Conservation (phyloP, 1,284 basidiomycete species). For the Anthracocystis panici-leucophaei region DNA sequence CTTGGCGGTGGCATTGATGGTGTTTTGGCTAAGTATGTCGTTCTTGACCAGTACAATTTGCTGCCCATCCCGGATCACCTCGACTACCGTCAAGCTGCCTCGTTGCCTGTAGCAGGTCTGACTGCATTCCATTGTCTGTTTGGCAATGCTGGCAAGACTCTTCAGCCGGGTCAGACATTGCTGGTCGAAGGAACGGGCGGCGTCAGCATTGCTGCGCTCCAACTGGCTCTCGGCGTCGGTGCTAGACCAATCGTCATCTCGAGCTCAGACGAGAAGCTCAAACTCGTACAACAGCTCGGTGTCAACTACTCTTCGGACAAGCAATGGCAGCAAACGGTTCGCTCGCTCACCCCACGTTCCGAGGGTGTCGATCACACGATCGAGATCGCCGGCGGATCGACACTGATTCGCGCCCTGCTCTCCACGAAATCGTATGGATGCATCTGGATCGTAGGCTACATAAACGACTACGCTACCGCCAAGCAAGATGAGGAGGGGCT, state of each 20-base stretch:
- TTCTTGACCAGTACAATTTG: conserved; percentile 39
- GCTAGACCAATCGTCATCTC: conserved; percentile 51
- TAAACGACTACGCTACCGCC: conserved; percentile 44
- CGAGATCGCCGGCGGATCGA: conserved; percentile 47
- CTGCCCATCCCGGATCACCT: conserved; percentile 39
- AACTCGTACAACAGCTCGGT: conserved; percentile 28
- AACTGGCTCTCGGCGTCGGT: conserved; percentile 32
- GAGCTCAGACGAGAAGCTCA: conserved; percentile 35
- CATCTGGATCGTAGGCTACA: conserved; percentile 48
- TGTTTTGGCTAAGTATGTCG: conserved; percentile 29
- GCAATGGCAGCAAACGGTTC: conserved; percentile 30
- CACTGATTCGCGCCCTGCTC: conserved; percentile 26
- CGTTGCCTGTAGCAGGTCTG: conserved; percentile 34
- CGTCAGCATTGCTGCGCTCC: conserved; percentile 41
- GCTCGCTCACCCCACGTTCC: conserved; percentile 19
- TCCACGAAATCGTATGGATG: conserved; percentile 34
- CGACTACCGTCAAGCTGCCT: conserved; percentile 30
- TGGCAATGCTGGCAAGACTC: conserved; percentile 18
- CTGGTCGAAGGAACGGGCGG: conserved; percentile 49
- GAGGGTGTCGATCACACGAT: conserved; percentile 42
- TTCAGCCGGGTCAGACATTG: conserved; percentile 40
- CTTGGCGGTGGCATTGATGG: conserved; percentile 36
- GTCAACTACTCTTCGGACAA: conserved; percentile 40
- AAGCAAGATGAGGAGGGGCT: conserved; percentile 1
- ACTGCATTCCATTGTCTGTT: conserved; percentile 49